Evolutionary conservation across 129 eudicot species (phyloP).

Genomic region (Oenanthe sinensis): DNA sequence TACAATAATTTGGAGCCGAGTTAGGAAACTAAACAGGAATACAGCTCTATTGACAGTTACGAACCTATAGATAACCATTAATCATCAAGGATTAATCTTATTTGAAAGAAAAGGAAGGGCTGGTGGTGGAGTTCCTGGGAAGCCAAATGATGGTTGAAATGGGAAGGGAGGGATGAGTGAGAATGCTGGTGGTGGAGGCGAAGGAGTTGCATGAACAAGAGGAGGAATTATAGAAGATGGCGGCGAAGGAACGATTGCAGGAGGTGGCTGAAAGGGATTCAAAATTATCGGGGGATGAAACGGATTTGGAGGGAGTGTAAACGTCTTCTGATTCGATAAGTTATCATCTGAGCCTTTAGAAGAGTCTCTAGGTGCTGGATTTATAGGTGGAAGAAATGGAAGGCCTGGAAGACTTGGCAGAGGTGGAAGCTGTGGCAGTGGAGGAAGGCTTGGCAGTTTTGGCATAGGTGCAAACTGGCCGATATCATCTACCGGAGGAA

Average conservation of each 20-base stretch:
- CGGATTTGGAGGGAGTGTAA: constrained; percentile 14
- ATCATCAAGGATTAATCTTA: constrained; percentile 31
- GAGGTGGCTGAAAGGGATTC: constrained; percentile 4
- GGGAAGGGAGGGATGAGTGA: constrained; percentile 53
- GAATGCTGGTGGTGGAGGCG: constrained; percentile 21
- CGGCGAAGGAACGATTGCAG: constrained; percentile 17
- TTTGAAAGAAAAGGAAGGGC: constrained; percentile 19
- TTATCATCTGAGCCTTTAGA: background rate
- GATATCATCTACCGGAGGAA: constrained; percentile 15
- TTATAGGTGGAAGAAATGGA: constrained; percentile 37
- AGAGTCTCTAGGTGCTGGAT: constrained; percentile 5
- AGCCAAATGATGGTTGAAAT: constrained; percentile 49
- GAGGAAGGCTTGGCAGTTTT: background rate
- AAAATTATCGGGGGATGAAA: background rate
- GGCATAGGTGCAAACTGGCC: constrained; percentile 41
- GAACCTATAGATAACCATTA: background rate
- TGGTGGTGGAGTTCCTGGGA: constrained; percentile 54
- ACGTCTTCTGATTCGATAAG: constrained; percentile 9
- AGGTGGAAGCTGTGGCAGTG: constrained; percentile 6
- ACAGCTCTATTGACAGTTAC: background rate
- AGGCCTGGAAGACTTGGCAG: constrained; percentile 20
- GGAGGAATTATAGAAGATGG: constrained; percentile 48
- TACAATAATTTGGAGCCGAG: background rate
- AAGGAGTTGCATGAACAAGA: constrained; percentile 19
- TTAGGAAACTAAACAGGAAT: background rate